phyloP scores from a whole-genome alignment of 192 early-diverging fungal genomes.

The Coemansia sp. region DNA sequence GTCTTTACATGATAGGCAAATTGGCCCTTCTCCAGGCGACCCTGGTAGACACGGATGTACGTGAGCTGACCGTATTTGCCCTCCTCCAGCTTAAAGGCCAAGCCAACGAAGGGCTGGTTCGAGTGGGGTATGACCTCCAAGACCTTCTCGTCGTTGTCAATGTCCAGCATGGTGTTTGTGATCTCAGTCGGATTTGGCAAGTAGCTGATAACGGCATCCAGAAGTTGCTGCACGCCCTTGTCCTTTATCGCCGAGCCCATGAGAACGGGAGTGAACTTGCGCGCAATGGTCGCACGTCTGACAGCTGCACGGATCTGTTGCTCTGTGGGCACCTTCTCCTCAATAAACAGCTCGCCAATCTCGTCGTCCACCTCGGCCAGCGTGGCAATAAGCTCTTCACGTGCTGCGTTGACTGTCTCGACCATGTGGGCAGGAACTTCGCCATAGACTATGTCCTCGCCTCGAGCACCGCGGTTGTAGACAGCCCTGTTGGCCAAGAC shows the following conservation, averaged over 20 bases:
- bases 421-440: conserved; percentile 71
- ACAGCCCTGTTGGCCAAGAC: conserved; percentile 84
- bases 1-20: conserved; percentile 88
- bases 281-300: conserved; percentile 76
- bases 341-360: conserved; percentile 82
- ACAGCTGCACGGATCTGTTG: conserved; percentile 76
- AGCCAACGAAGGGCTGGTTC: conserved; percentile 77
- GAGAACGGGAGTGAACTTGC: conserved; percentile 81
- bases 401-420: conserved; percentile 67
- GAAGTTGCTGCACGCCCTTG: conserved; percentile 77
- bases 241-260: conserved; percentile 90
- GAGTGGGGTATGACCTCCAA: conserved; percentile 67
- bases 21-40: conserved; percentile 83
- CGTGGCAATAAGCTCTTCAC: conserved; percentile 74
- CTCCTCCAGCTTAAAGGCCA: conserved; percentile 93
- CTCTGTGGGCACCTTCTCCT: conserved; percentile 70
- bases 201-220: conserved; percentile 73
- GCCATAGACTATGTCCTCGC: conserved; percentile 74
- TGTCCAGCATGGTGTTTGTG: conserved; percentile 72
- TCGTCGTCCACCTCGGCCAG: conserved; percentile 85
- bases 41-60: conserved; percentile 97
- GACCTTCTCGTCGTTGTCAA: conserved; percentile 65
- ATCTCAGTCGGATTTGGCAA: conserved; percentile 78
- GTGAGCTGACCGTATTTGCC: conserved; percentile 96
- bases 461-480: conserved; percentile 88